Evolutionary conservation across 129 eudicot genomes (phyloP).

Genomic region (Rutidosis leptorrhynchoides): DNA sequence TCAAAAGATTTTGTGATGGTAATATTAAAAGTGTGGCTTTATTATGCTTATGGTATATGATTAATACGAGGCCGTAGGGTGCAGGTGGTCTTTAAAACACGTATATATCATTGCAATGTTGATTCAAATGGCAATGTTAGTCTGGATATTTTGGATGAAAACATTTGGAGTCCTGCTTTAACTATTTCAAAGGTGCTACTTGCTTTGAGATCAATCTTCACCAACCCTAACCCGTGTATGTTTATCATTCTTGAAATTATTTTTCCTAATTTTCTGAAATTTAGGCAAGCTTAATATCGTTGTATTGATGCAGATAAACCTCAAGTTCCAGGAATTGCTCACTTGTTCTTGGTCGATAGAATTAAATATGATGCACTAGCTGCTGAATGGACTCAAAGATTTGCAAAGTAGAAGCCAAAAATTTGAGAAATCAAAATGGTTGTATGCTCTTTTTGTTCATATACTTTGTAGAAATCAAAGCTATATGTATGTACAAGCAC

Average conservation of each 20-base stretch:
- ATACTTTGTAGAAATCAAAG: not conserved
- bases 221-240: slow-evolving; percentile 87
- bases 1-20: not conserved
- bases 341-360: slow-evolving; percentile 70
- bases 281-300: not conserved
- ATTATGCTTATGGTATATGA: not conserved
- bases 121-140: slow-evolving; percentile 77
- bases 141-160: slow-evolving; percentile 72
- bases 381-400: slow-evolving; percentile 86
- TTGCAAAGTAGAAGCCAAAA: slow-evolving; percentile 53
- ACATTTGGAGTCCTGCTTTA: slow-evolving; percentile 91
- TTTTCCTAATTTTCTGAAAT: not conserved
- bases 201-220: slow-evolving; percentile 71
- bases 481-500: not conserved
- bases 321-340: slow-evolving; percentile 70
- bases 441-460: slow-evolving; percentile 8
- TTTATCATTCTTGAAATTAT: slow-evolving; percentile 3
- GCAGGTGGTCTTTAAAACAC: slow-evolving; percentile 89
- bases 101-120: slow-evolving; percentile 95
- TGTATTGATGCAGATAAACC: slow-evolving; percentile 67
- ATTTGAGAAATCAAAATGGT: not conserved
- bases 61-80: slow-evolving; percentile 33
- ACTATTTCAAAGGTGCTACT: slow-evolving; percentile 84
- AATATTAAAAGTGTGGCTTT: not conserved
- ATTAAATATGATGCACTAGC: slow-evolving; percentile 69